Base-by-base conservation (phyloP, 164 flowering plant genomes). In the Berberis thunbergii region DNA sequence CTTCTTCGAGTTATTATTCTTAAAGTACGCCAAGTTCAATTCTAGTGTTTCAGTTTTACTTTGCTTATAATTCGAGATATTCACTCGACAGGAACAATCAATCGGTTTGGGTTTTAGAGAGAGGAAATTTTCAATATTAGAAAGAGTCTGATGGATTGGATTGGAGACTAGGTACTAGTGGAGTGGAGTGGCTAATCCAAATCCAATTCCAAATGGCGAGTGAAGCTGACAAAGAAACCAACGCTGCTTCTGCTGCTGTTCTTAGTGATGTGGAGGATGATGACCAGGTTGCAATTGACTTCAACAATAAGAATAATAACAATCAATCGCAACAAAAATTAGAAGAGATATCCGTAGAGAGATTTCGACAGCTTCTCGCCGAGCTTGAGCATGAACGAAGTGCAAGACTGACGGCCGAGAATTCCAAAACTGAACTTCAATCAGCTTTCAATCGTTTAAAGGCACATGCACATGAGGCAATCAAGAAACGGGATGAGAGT, bases 201-300 rank as follows among this genome's bases (percentile, higher is more conserved):
- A 6, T 48, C 9, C 10, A 1, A 4, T 6, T 26, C 26, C 9
- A 48, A 50, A 85, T 83, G 85, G 77, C 79, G 64, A 74, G 74
- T 50, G 77, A 66, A 45, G 83, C 72, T 9, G 84, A 75, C 4
- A 91, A 77, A 11, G 93, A 86, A 50, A 74, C 73, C 65, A 87
- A 86, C 57, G 78, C 83, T 6, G 88, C 87, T 11, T 80, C 89
- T 67, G 89, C 96, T 56, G 78, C 83, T 6, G 88, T 89, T 11
- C 81, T 92, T 67, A 92, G 98, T 75, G 96, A 92, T 65, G 86
- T 89, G 6, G 98, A 89, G 58, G 88, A 61, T 6, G 94, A 86
- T 13, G 86, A 87, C 65, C 77, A 85, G 11, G 64, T 69, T 55
- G 80, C 90, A 53, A 64, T 81, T 61, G 68, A 63, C 1, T 64